Evolutionary conservation across 1,139 yeast species (phyloP), one percentile per base, ranked within the genome.

Genomic region (Yamadazyma blattariae): DNA sequence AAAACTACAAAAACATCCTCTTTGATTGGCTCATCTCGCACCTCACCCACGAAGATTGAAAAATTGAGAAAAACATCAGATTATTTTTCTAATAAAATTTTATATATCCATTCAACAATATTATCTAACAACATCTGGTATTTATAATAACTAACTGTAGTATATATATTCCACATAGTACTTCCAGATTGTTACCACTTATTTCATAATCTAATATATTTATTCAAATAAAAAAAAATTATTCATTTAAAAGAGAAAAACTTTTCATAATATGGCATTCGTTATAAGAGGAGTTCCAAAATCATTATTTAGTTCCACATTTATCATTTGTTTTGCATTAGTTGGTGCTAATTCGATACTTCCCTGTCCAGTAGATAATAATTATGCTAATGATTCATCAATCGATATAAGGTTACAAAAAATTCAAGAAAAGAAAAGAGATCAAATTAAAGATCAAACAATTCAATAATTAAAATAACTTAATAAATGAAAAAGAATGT

Each of bases 291-390:
- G 50, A 17, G 50, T 46, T 6, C 49, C 50, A 11, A 46, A 76
- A 38, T 81, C 88, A 18, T 68, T 83, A 40, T 84, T 84, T 59
- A 76, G 82, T 22, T 77, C 89, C n/a, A 83, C 92, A 0, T 82
- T 82, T 48, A 74, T 83, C 24, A 78, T 84, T 21, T 83, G 92
- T 31, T 74, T 83, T 42, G 63, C 79, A 36, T 64, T 86, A 35
- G 92, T 84, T 10, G 78, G 83, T 2, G 82, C 86, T 10, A 83
- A 84, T 47, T 76, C 82, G 13, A 47, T 80, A 12, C 57, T 84
- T 33, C 89, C 89, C n/a, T 84, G 94, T 60, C 94, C 94, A 1
- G 82, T 81, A 15, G 82, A 78, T 46, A 50, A 51, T 32, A 66
- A 64, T 11, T 69, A 65, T 42, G 69, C 68, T 8, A 69, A 69